A percentile compares a stretch with the other conserved stretches of the same genome.
Evolutionary conservation across 768 basidiomycete species (phyloP).

Genomic region (Calocera viscosa): DNA sequence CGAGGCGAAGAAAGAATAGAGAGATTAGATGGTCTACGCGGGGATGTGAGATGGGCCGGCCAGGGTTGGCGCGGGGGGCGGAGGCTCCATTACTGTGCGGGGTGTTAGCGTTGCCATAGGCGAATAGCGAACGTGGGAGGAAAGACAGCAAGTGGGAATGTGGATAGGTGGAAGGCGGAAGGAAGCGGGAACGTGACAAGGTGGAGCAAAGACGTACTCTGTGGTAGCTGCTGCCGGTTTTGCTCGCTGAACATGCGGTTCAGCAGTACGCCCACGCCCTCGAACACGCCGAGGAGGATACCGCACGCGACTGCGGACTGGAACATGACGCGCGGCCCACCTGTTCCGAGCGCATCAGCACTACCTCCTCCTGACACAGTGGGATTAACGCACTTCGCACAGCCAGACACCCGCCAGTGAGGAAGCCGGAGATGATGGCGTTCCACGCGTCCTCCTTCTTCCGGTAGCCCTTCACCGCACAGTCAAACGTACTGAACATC

Average conservation of each 20-base stretch:
- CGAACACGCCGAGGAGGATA: constrained; percentile 86
- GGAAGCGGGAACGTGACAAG: too few species aligned
- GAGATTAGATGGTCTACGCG: not conserved
- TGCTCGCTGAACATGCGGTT: constrained; percentile 78
- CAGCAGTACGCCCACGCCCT: constrained; percentile 88
- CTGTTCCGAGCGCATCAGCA: constrained; percentile 31
- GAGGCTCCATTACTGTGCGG: not conserved
- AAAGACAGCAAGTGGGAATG: too few species aligned
- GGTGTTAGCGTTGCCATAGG: not conserved
- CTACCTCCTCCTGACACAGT: not conserved
- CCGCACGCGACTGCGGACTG: constrained; percentile 93
- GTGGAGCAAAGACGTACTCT: constrained; percentile 56
- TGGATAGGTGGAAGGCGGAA: not conserved
- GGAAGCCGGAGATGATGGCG: constrained; percentile 93
- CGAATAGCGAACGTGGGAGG: not conserved
- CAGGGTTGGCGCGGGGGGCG: not conserved
- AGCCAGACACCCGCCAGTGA: constrained; percentile 94
- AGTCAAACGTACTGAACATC: constrained; percentile 97
- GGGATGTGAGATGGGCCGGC: not conserved
- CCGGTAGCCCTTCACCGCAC: constrained; percentile 90
- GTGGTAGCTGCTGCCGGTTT: constrained; percentile 66
- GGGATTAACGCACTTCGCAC: constrained; percentile 61
- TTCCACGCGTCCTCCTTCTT: constrained; percentile 99
- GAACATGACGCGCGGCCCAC: constrained; percentile 82
- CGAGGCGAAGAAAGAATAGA: not conserved